Conservation (phyloP, 1,139 yeast genomes). For the Candida sanyaensis region DNA sequence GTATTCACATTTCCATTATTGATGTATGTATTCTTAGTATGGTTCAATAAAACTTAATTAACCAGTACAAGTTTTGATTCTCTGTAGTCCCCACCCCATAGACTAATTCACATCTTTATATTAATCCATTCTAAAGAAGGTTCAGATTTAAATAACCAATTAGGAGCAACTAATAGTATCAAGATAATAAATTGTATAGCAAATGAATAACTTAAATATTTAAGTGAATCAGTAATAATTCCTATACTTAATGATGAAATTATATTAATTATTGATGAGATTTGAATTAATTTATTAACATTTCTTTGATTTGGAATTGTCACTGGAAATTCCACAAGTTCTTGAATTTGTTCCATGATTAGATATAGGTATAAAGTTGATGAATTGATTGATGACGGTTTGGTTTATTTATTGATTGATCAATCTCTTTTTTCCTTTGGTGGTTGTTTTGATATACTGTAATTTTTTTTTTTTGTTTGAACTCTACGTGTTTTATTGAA, state of each 20-base stretch:
- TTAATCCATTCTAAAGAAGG: constrained; percentile 16
- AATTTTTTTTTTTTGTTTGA: too few species aligned
- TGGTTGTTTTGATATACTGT: too few species aligned
- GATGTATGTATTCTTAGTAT: too few species aligned
- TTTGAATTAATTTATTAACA: constrained; percentile 12
- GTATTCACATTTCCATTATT: too few species aligned
- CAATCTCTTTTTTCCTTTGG: too few species aligned
- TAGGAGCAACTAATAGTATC: constrained; percentile 15
- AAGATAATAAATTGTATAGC: constrained; percentile 13
- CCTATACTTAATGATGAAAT: constrained; percentile 14
- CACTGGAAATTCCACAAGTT: constrained; percentile 16
- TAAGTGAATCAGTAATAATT: constrained; percentile 11
- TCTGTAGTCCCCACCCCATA: too few species aligned
- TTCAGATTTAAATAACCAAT: constrained; percentile 15
- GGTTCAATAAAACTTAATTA: background rate
- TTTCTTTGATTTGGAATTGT: constrained; percentile 17
- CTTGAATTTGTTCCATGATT: constrained; percentile 9
- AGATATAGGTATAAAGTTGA: background rate
- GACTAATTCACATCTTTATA: constrained; percentile 7
- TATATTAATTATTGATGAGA: constrained; percentile 11
- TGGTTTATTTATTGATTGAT: background rate
- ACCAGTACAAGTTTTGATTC: too few species aligned
- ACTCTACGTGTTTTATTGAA: too few species aligned
- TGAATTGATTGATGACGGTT: background rate
- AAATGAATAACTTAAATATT: constrained; percentile 12